Conservation (phyloP, 2,329 filamentous ascomycete species). For the Claviceps fusiformis region DNA sequence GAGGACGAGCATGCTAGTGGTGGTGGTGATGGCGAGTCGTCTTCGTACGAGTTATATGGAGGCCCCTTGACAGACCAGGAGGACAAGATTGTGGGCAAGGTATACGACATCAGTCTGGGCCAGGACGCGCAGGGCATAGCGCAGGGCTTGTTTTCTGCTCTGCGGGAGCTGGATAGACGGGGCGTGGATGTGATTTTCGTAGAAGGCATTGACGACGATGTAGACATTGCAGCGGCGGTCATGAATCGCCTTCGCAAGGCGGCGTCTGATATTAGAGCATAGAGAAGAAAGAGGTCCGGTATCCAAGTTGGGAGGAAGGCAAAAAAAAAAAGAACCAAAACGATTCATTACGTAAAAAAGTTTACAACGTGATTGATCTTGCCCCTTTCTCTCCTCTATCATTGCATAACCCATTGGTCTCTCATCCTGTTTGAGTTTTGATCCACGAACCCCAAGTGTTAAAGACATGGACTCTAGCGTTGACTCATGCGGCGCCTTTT, state of each 20-base stretch:
- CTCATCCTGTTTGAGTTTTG: not conserved
- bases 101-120: constrained; percentile 64
- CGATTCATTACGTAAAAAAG: not conserved
- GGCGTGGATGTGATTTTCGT: constrained; percentile 77
- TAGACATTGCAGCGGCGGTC: constrained; percentile 73
- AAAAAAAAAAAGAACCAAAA: not conserved
- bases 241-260: constrained; percentile 77
- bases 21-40: constrained; percentile 11
- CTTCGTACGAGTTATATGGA: constrained; percentile 27
- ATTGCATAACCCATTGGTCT: not conserved
- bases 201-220: constrained; percentile 69
- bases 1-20: not conserved
- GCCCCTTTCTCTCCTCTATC: not conserved
- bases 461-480: not conserved
- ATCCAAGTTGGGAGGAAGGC: not conserved
- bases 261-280: constrained; percentile 45
- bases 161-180: constrained; percentile 70
- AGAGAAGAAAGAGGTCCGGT: constrained; percentile 13
- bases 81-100: constrained; percentile 22
- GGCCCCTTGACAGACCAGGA: constrained; percentile 23
- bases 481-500: constrained; percentile 15
- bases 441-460: not conserved
- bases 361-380: not conserved
- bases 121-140: constrained; percentile 60
- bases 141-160: constrained; percentile 72